Evolutionary conservation across 2,329 filamentous ascomycete species (phyloP), one percentile per base, ranked within the genome.

Genomic region (Talaromyces sp.): DNA sequence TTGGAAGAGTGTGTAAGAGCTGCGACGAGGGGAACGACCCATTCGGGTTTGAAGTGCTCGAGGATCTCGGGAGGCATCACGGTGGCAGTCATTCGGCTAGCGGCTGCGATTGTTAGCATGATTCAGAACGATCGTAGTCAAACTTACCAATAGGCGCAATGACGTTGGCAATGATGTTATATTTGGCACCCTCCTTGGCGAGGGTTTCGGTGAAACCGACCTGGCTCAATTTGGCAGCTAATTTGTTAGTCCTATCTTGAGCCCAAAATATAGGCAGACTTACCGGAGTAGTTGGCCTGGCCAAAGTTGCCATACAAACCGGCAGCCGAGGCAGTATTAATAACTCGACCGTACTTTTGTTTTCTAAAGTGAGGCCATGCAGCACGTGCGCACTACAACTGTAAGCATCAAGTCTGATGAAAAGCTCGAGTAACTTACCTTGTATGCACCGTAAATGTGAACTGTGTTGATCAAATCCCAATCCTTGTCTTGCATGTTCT

Each of bases 311-410:
- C 95, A 78, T 96, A 98, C 62, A 99, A 85, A 73, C 95, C 95
- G 68, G 95, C 93, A 65, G 93, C 93, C n/a, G 94, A 98, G 43
- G 94, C 88, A 27, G 95, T 98, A 85, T 96, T 98, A 82, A 99
- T 97, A 71, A 99, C 85, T 73, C 95, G 88, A 69, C 95, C 95
- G 78, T 92, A 99, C 87, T 97, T 98, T 82, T 99, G 95, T 84
- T 98, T 98, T 75, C 94, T 87, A 86, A 99, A 98, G 81, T 98
- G 85, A 66, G 94, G 93, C 94, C 95, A 99, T 61, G 95, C 95
- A 68, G 95, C 95, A 79, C 89, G 89, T 67, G 95, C 86, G 79
- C 92, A 96, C 87, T 85, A 69, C 65, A 7, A n/a, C 11, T 22
- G 52, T 56, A 16, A 31, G 41, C 14, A 2, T 16, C 16, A n/a